Evolutionary conservation across 371 early-diverging fungal species (phyloP).

Genomic region (Actinomortierella wolfii): DNA sequence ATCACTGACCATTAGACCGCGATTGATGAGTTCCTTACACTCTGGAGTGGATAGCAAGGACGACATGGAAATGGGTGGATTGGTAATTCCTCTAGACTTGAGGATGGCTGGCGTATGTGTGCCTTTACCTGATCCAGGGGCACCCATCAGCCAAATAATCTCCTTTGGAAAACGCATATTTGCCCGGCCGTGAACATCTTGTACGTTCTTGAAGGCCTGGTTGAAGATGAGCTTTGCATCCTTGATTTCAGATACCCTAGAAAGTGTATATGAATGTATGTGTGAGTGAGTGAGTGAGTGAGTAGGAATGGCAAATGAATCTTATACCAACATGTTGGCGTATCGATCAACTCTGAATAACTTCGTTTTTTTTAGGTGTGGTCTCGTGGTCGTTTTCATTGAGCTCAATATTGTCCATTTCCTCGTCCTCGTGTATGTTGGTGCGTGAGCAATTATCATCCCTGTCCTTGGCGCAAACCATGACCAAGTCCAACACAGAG

Average conservation of each 20-base stretch:
- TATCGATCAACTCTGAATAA: too few relatives aligned
- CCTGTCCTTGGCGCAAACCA: too few relatives aligned
- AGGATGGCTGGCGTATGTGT: slow-evolving; percentile 71
- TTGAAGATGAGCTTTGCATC: slow-evolving; percentile 72
- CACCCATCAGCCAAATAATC: slow-evolving; percentile 75
- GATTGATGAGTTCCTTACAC: slow-evolving; percentile 67
- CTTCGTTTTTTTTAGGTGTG: too few relatives aligned
- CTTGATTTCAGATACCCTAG: slow-evolving; percentile 58
- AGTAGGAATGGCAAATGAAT: too few relatives aligned
- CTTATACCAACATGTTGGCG: too few relatives aligned
- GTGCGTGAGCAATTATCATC: too few relatives aligned
- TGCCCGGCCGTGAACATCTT: slow-evolving; percentile 62
- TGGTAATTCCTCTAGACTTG: slow-evolving; percentile 66
- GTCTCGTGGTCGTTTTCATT: too few relatives aligned
- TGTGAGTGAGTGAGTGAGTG: neutral
- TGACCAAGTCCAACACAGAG: too few relatives aligned
- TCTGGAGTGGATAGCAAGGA: slow-evolving; percentile 67
- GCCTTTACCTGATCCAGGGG: slow-evolving; percentile 73
- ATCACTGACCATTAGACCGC: slow-evolving; percentile 70
- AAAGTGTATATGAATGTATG: neutral
- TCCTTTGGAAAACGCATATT: slow-evolving; percentile 68
- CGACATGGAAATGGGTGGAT: slow-evolving; percentile 68
- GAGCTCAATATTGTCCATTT: too few relatives aligned
- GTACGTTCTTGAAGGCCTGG: slow-evolving; percentile 72
- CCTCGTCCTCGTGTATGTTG: too few relatives aligned